Evolutionary conservation across 106 monocot species (phyloP).

Genomic region (Alisma plantagoaquatica): DNA sequence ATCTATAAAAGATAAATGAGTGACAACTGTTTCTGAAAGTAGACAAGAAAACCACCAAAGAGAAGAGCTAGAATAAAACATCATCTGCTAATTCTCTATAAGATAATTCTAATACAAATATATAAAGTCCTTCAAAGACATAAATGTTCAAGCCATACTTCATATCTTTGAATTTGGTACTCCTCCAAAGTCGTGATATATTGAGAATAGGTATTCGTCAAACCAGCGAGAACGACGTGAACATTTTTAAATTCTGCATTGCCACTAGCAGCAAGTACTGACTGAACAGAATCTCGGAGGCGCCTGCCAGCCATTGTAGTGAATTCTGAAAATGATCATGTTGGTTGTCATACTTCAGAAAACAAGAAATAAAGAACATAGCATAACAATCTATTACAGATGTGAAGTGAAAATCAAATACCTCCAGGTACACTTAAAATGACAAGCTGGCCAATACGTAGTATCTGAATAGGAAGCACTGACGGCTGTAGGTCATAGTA

Average conservation of each 20-base stretch:
- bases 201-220: slow-evolving; percentile 90
- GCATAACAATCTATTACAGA: neutral
- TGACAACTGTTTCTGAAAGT: neutral
- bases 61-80: neutral
- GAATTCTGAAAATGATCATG: slow-evolving; percentile 42
- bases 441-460: slow-evolving; percentile 74
- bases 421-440: slow-evolving; percentile 91
- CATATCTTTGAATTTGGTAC: slow-evolving; percentile 83
- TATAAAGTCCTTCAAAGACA: neutral
- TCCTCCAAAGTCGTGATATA: slow-evolving; percentile 88
- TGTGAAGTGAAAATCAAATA: slow-evolving; percentile 8
- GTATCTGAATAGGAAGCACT: slow-evolving; percentile 81
- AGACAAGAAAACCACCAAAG: neutral
- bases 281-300: slow-evolving; percentile 65
- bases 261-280: slow-evolving; percentile 31
- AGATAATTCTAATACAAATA: neutral
- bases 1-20: too few species aligned
- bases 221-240: slow-evolving; percentile 77
- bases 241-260: slow-evolving; percentile 42
- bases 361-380: neutral
- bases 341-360: neutral
- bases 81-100: neutral
- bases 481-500: slow-evolving; percentile 53
- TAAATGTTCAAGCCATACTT: slow-evolving; percentile 26
- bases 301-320: slow-evolving; percentile 95